A percentile compares a stretch with the other conserved stretches of the same genome.
These are phyloP conservation scores for Xylaria castorea DNA, from an alignment of 495 filamentous ascomycete species.

Conservation along the genomic window DNA sequence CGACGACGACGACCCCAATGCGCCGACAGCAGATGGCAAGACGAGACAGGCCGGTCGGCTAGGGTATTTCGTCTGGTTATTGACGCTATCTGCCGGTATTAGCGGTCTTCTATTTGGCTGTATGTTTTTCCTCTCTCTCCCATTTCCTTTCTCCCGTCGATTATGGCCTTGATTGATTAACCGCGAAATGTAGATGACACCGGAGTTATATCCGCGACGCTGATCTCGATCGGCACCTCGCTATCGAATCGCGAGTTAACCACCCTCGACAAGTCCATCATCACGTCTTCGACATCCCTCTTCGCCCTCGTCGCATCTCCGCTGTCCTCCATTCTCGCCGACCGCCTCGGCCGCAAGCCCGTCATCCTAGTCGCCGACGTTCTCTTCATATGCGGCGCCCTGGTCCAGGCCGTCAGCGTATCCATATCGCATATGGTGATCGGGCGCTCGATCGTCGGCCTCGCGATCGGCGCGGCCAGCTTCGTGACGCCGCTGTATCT, in stretches of 20 bases:
- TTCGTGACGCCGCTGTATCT: constrained; percentile 87
- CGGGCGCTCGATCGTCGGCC: constrained; percentile 80
- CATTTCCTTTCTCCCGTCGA: no score
- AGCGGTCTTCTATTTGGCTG: constrained; percentile 90
- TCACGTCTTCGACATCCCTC: constrained; percentile 82
- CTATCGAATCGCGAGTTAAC: constrained; percentile 72
- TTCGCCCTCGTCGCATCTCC: constrained; percentile 82
- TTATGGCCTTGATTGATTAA: no score
- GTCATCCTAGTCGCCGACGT: constrained; percentile 82
- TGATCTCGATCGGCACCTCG: constrained; percentile 78
- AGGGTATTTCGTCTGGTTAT: constrained; percentile 67
- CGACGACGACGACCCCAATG: constrained; percentile 29
- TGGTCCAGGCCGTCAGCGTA: constrained; percentile 69
- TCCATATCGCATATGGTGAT: constrained; percentile 74
- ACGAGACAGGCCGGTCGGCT: constrained; percentile 37
- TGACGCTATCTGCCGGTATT: constrained; percentile 83
- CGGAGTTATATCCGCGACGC: constrained; percentile 86
- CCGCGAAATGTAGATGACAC: constrained; percentile 78
- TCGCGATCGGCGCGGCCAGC: constrained; percentile 82
- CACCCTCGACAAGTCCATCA: constrained; percentile 80
- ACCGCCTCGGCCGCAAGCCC: constrained; percentile 72
- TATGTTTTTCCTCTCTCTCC: no score
- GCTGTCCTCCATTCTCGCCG: constrained; percentile 75
- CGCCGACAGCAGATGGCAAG: constrained; percentile 20
- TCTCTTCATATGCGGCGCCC: constrained; percentile 77